Conservation (phyloP, 2,329 filamentous ascomycete species). For the Hirsutella thompsonii region DNA sequence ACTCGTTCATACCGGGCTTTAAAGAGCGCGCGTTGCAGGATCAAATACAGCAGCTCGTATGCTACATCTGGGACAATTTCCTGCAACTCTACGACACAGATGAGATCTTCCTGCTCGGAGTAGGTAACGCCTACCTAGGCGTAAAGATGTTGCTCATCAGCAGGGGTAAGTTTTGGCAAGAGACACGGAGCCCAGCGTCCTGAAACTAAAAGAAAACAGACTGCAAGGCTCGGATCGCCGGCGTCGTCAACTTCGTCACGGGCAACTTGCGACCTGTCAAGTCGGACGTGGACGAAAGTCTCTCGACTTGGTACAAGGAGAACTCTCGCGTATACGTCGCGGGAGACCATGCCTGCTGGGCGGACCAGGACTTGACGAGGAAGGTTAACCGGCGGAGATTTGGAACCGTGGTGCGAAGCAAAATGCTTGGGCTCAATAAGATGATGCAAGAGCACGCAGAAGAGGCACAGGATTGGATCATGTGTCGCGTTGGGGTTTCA, state of each 20-base stretch:
- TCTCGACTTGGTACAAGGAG: slow-evolving; percentile 72
- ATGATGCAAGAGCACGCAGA: slow-evolving; percentile 44
- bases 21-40: slow-evolving; percentile 37
- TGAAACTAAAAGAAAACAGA: slow-evolving; percentile 22
- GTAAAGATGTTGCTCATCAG: slow-evolving; percentile 70
- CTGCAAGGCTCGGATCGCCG: slow-evolving; percentile 54
- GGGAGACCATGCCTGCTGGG: slow-evolving; percentile 64
- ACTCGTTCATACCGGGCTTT: slow-evolving; percentile 30
- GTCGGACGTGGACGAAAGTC: slow-evolving; percentile 60
- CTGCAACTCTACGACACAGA: slow-evolving; percentile 63
- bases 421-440: slow-evolving; percentile 31
- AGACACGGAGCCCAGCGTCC: not conserved
- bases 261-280: slow-evolving; percentile 66
- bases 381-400: slow-evolving; percentile 49
- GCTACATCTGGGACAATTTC: slow-evolving; percentile 95
- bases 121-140: slow-evolving; percentile 79
- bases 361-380: slow-evolving; percentile 42
- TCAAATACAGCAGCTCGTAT: slow-evolving; percentile 60
- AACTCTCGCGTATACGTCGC: slow-evolving; percentile 73
- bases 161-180: slow-evolving; percentile 43
- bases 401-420: slow-evolving; percentile 41
- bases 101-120: slow-evolving; percentile 73
- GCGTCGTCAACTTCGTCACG: slow-evolving; percentile 70
- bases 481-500: slow-evolving; percentile 20
- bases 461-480: slow-evolving; percentile 40